These are phyloP conservation scores for Aspergillus viridinutans DNA, from an alignment of 2,329 filamentous ascomycete species.

Conservation along the genomic window DNA sequence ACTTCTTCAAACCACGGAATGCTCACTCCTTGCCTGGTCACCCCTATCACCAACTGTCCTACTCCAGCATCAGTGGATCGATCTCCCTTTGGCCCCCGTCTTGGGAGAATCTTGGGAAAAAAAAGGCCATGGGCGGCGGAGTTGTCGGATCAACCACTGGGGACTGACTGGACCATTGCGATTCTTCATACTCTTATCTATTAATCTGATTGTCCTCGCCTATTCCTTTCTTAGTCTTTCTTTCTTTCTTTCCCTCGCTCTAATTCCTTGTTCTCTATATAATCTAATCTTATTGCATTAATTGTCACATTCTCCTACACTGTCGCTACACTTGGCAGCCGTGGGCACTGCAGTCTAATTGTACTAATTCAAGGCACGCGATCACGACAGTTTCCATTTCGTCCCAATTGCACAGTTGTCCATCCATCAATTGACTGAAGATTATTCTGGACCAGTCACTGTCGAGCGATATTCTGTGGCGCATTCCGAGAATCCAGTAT, in stretches of 20 bases:
- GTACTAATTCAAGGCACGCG: neutral
- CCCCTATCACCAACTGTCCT: no score
- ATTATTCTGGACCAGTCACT: neutral
- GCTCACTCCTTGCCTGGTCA: neutral
- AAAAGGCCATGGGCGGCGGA: neutral
- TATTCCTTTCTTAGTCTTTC: neutral
- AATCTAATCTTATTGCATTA: neutral
- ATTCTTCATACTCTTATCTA: neutral
- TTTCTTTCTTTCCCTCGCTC: neutral
- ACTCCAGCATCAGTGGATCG: neutral
- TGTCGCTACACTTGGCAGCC: neutral
- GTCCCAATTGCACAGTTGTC: neutral
- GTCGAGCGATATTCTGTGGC: neutral
- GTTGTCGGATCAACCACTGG: no score
- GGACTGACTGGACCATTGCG: no score
- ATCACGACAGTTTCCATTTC: neutral
- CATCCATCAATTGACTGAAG: neutral
- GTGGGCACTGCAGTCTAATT: neutral
- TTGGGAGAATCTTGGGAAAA: neutral
- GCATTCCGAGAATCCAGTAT: constrained; percentile 9
- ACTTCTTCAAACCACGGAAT: neutral
- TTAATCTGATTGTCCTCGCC: neutral
- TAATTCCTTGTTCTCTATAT: neutral
- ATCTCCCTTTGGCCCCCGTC: neutral
- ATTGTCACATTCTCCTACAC: neutral